Conservation (phyloP, 108 stramenopile genomes). For the Fistulifera pelliculosa region DNA sequence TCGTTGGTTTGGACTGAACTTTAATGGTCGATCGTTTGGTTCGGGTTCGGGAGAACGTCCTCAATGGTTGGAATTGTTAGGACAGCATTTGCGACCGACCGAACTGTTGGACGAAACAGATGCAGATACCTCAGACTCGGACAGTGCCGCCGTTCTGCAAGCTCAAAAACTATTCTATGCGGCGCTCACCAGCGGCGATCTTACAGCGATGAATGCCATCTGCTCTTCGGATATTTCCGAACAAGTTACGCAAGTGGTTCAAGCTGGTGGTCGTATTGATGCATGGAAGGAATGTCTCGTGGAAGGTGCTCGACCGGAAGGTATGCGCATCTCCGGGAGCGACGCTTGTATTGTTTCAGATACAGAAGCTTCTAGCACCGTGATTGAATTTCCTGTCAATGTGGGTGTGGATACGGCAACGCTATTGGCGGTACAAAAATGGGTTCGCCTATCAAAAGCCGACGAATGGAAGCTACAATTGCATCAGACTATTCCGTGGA, state of each 20-base stretch:
- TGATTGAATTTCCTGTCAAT: slow-evolving; percentile 56
- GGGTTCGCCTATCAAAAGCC: slow-evolving; percentile 27
- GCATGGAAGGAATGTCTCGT: slow-evolving; percentile 51
- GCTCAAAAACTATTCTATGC: slow-evolving; percentile 43
- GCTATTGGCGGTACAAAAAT: slow-evolving; percentile 61
- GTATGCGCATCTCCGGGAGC: slow-evolving; percentile 54
- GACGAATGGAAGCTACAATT: slow-evolving; percentile 55
- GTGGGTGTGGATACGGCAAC: slow-evolving; percentile 34
- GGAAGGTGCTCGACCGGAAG: slow-evolving; percentile 58
- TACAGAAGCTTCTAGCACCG: slow-evolving; percentile 54
- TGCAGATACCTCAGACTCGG: slow-evolving; percentile 1
- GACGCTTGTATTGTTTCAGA: slow-evolving; percentile 47
- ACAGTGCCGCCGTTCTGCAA: slow-evolving; percentile 19
- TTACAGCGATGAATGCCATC: slow-evolving; percentile 17
- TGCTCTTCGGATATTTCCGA: slow-evolving; percentile 6
- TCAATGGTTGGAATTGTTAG: slow-evolving; percentile 48
- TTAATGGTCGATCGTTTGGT: slow-evolving; percentile 61
- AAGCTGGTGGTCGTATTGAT: slow-evolving; percentile 62
- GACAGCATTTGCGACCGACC: slow-evolving; percentile 57
- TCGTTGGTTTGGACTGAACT: slow-evolving; percentile 74
- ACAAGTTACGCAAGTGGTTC: slow-evolving; percentile 56
- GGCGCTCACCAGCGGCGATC: slow-evolving; percentile 40
- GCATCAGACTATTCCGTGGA: slow-evolving; percentile 82
- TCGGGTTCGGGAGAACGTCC: slow-evolving; percentile 55
- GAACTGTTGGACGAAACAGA: slow-evolving; percentile 37